Evolutionary conservation across 257 asterid genomes (phyloP), one percentile per base, ranked within the genome.

Genomic region (Coffea eugenioides): DNA sequence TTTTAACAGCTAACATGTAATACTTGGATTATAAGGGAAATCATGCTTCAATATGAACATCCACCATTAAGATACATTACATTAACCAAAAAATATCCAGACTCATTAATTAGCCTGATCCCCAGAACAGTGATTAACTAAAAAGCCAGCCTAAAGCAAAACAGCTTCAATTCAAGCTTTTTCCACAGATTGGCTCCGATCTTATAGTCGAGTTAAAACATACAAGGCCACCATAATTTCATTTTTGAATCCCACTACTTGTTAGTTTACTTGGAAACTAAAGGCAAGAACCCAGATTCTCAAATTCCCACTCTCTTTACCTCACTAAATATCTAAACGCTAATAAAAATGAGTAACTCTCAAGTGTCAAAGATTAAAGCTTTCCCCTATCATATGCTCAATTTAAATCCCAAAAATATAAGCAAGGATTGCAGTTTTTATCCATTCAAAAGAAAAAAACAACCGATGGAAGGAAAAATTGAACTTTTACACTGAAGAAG

Each of bases 401-500:
- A 41, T 62, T 23, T 59, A 13, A 27, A 20, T 21, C 36, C n/a
- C n/a, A 23, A 23, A 43, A 61, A 65, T n/a, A n/a, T 45, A 65
- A 14, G 70, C 31, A 74, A 31, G 31, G 21, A 76, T 62, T 46
- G 46, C 43, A 72, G 10, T 31, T 31, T 31, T 31, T 72, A 20
- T 9, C 11, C 10, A 39, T 39, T 39, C 43, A 2, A 39, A 4
- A 39, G 4, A 39, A 39, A 39, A 39, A 39, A 39, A 39, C 4
- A 31, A 31, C 31, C 31, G 43, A 4, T 39, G 43, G 43, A 39
- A 39, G 4, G 43, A 39, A 39, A 39, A 39, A 39, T 46, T 25
- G 15, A 64, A 15, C 20, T 48, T 74, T 49, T 31, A 81, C 52
- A 83, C 57, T 75, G 41, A 46, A 71, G 67, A 57, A 36, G 68